A percentile compares a stretch with the other conserved stretches of the same genome.
Conservation (phyloP, 2,329 filamentous ascomycete genomes). For the Fusarium praegraminearum region DNA sequence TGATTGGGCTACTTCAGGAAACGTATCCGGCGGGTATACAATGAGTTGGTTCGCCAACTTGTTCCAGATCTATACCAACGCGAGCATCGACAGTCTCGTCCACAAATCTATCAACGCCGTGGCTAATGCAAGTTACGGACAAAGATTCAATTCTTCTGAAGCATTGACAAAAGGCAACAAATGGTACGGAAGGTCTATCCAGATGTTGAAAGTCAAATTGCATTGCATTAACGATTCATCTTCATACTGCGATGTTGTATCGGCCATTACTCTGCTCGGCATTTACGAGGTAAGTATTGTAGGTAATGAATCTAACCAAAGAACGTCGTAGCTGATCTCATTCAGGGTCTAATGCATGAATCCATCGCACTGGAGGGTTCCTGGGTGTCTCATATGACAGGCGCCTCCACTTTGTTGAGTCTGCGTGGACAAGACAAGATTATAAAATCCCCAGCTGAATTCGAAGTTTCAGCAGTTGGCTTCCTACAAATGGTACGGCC, state of each 20-base stretch:
- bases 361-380: not conserved
- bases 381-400: not conserved
- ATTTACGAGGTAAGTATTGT: not conserved
- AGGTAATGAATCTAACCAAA: not conserved
- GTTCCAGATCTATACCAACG: not conserved
- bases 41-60: not conserved
- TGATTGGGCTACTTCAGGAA: not conserved
- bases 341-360: not conserved
- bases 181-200: not conserved
- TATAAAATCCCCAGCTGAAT: not conserved
- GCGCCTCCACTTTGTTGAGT: not conserved
- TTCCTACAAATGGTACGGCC: not conserved
- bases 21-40: not conserved
- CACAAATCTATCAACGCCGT: not conserved
- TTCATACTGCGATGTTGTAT: not conserved
- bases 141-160: not conserved
- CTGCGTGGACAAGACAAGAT: slow-evolving; percentile 3
- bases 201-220: not conserved
- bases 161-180: not conserved
- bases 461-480: not conserved
- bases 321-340: rapidly evolving
- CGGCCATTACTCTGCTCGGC: not conserved
- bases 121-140: not conserved
- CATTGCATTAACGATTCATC: not conserved
- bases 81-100: not conserved